Evolutionary conservation across 495 filamentous ascomycete genomes (phyloP), one percentile per base, ranked within the genome.

Genomic region (Penicillium cinerascens): DNA sequence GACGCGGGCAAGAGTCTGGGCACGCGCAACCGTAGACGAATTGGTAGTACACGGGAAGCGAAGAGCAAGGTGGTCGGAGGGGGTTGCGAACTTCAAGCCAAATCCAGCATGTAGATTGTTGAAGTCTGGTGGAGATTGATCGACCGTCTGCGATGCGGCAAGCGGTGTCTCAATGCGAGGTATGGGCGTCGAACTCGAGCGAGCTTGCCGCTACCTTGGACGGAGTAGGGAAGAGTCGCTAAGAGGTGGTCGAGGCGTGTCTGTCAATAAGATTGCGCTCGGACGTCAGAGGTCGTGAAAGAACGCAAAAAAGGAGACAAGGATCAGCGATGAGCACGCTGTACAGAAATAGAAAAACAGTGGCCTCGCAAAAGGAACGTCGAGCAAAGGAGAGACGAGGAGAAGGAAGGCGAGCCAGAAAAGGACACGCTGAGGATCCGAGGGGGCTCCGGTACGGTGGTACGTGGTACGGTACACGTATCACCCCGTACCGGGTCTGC

Each of bases 341-440:
- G 50, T 53, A 36, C 41, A 35, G 40, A 52, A 49, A 47, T 49
- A 44, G 42, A 46, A 49, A 47, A 54, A 33, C 37, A 54, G 45
- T 39, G 15, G 37, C 37, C 37, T 39, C 50, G 51, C 39, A 50
- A 58, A 51, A 54, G 56, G 51, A 55, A 62, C 49, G 45, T 53
- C 44, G 46, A 39, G 17, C 41, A 52, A 52, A 49, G 45, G 42
- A 59, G 41, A 62, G 44, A 55, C 55, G 58, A 49, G 52, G 25
- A 54, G 40, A 54, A 50, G 46, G 18, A 42, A 44, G 51, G n/a
- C n/a, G n/a, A 59, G 56, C 37, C 44, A 54, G 63, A 71, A 64
- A 55, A 66, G 63, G 67, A 70, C 64, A 65, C 58, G 61, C 55
- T 54, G 57, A 59, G 51, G 42, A 57, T 55, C 49, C 56, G 56